Evolutionary conservation across 768 basidiomycete species (phyloP), one percentile per base, ranked within the genome.

Genomic region (Clavulina sp.): DNA sequence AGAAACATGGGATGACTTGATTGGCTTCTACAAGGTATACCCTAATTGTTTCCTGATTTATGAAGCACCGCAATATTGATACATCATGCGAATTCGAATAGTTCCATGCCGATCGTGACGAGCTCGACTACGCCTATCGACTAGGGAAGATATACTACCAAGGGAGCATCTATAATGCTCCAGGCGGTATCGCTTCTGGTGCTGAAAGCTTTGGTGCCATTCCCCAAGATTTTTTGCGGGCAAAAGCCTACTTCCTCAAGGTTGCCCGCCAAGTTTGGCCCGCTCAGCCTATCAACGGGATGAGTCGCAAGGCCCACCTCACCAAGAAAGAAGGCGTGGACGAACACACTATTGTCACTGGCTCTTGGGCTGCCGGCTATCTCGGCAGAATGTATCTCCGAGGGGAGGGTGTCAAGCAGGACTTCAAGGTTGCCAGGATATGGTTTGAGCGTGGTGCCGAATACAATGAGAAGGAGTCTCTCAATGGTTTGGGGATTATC

Each of bases 101-200:
- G 83, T 99, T 93, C 66, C 95, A 96, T 48, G 87, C 93, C 4
- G 89, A 96, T 59, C 78, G 89, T 26, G 88, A 87, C 26, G 86
- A 91, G 58, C 77, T 77, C 48, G 79, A 82, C 56, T 93, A 87
- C 62, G 88, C 89, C 2, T 89, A 84, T 64, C 78, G 86, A 16
- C 74, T 97, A 2, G 95, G 89, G n/a, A 82, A 87, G 65, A 84
- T 97, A 6, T 93, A 83, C 67, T 97, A 99, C 61, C 84, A 91
- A 61, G 95, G 95, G 18, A 89, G 85, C 53, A 83, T 96, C 32
- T 96, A 95, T 60, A 72, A 75, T 4, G 69, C 76, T 6, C 64
- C 71, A 13, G 88, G 88, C 2, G 92, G 93, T 6, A 78, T 84
- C 36, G 76, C 74, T 2, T 89, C 85, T 1, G 87, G 89, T 16